Evolutionary conservation across 2,329 filamentous ascomycete species (phyloP).

Genomic region (Intubia oerlemansii): DNA sequence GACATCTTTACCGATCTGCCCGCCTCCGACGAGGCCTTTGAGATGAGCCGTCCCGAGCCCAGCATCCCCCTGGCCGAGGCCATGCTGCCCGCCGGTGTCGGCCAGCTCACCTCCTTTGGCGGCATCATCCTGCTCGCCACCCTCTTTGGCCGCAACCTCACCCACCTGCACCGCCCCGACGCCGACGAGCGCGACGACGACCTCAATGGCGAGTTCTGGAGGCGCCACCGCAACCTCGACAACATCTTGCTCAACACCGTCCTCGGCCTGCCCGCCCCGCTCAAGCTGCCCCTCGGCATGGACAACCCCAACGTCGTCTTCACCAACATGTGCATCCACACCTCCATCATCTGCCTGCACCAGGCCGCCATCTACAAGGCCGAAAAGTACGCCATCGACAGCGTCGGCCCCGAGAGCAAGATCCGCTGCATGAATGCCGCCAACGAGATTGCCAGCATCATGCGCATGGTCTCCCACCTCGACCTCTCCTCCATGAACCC

Average conservation of each 20-base stretch:
- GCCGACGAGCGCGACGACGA: conserved; percentile 66
- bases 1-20: conserved; percentile 82
- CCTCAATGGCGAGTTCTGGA: conserved; percentile 89
- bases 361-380: conserved; percentile 97
- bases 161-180: conserved; percentile 76
- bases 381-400: conserved; percentile 61
- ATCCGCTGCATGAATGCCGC: conserved; percentile 82
- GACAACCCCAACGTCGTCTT: conserved; percentile 73
- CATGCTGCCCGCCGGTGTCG: conserved; percentile 48
- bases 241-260: conserved; percentile 77
- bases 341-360: conserved; percentile 90
- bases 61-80: conserved; percentile 49
- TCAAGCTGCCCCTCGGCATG: conserved; percentile 61
- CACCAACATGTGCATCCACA: conserved; percentile 92
- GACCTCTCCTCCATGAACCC: conserved; percentile 73
- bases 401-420: conserved; percentile 75
- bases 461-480: conserved; percentile 83
- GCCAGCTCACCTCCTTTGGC: conserved; percentile 55
- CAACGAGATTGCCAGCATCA: conserved; percentile 82
- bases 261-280: conserved; percentile 55
- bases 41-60: conserved; percentile 54
- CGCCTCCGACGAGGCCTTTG: conserved; percentile 63
- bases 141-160: conserved; percentile 75
- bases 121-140: conserved; percentile 71
- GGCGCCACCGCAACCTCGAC: conserved; percentile 72